Evolutionary conservation across 106 monocot genomes (phyloP), one percentile per base, ranked within the genome.

Genomic region (Dactylorhiza incarnata): DNA sequence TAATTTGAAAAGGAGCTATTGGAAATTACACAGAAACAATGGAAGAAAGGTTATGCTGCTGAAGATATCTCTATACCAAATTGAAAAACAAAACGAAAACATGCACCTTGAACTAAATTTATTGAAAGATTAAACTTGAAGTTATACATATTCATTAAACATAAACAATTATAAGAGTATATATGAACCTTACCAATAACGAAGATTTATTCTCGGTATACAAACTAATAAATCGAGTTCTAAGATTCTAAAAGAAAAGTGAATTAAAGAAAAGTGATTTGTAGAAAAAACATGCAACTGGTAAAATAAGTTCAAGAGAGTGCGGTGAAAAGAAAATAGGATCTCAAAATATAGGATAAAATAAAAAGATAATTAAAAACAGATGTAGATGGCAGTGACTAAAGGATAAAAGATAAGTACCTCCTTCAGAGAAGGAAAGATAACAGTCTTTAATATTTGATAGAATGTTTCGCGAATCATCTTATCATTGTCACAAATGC

Each of bases 401-500:
- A 37, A 66, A 66, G 63, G 19, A 65, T 24, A 23, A 24, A 66
- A 37, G 13, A 12, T 20, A 22, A 75, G 7, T 84, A 94, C 99
- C 99, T 91, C 94, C 77, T 89, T 89, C 7, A 80, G 78, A 53
- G 29, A 46, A 45, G 85, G 86, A 75, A 99, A 89, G 74, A 99
- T 78, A 45, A 81, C 81, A n/a, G 61, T 85, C 82, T 90, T 87
- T 77, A 99, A 72, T 43, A 99, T 77, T 19, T 81, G 75, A 85
- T 85, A 92, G 24, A 94, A 75, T 26, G 83, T 80, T 68, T 94
- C 94, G 11, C 94, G 87, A 67, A 99, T 89, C 46, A 78, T 68
- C 75, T 83, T 86, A 74, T 99, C 94, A 78, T 19, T 81, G 52
- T 99, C 99, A 77, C 89, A 90, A 23, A 99, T 86, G 10, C 94